Conservation (phyloP, 2,329 filamentous ascomycete genomes). For the Didymella keratinophila region DNA sequence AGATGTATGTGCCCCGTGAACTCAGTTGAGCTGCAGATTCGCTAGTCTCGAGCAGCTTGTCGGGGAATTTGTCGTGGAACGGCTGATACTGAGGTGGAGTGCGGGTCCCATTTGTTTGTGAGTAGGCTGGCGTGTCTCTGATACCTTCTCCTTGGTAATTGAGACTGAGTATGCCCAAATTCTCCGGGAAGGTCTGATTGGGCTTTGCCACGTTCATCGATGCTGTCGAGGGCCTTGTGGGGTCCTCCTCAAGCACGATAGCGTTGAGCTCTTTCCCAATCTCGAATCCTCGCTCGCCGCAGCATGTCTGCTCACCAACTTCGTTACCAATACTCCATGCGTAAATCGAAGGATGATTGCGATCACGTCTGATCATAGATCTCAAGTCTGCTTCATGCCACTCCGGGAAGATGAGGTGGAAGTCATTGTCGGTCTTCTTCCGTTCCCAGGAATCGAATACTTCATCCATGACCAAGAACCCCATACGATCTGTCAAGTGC, state of each 20-base stretch:
- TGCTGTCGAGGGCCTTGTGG: slow-evolving; percentile 51
- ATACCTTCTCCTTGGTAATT: slow-evolving; percentile 64
- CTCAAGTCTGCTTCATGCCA: slow-evolving; percentile 64
- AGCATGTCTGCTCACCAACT: slow-evolving; percentile 57
- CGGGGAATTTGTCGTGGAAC: not conserved
- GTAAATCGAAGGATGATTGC: slow-evolving; percentile 63
- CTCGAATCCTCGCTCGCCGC: slow-evolving; percentile 38
- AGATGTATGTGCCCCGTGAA: slow-evolving; percentile 61
- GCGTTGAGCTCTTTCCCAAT: slow-evolving; percentile 49
- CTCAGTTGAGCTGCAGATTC: slow-evolving; percentile 53
- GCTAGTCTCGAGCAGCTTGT: not conserved
- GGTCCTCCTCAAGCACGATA: slow-evolving; percentile 53
- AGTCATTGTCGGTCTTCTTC: slow-evolving; percentile 58
- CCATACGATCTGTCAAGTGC: slow-evolving; percentile 54
- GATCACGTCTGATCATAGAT: slow-evolving; percentile 61
- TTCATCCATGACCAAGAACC: slow-evolving; percentile 62
- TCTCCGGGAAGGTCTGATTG: slow-evolving; percentile 48
- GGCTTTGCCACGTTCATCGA: slow-evolving; percentile 58
- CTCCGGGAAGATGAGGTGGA: slow-evolving; percentile 60
- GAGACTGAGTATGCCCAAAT: slow-evolving; percentile 58
- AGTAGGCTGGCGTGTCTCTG: slow-evolving; percentile 41
- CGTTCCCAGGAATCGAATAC: slow-evolving; percentile 62
- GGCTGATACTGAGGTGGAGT: not conserved
- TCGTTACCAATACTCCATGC: slow-evolving; percentile 65
- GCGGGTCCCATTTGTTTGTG: slow-evolving; percentile 26